Percentiles rank a stretch among this genome's conserved stretches.
phyloP scores from a whole-genome alignment of 2,329 filamentous ascomycete genomes.

The Fusarium liriodendri region DNA sequence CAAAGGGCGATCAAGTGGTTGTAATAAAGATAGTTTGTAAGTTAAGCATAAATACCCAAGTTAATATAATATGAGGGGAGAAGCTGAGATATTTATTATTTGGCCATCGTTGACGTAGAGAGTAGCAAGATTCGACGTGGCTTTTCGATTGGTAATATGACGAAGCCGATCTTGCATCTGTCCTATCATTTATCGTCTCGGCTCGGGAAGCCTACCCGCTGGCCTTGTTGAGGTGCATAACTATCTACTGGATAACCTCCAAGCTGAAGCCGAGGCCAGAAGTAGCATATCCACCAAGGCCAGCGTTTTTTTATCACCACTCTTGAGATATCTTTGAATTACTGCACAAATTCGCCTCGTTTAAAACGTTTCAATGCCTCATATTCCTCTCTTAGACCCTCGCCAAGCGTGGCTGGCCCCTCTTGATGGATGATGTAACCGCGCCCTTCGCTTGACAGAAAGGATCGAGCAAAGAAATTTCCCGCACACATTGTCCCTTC shows the following conservation, averaged over 20 bases:
- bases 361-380: accelerated
- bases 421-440: slow-evolving; percentile 15
- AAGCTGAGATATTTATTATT: neutral
- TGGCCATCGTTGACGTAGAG: neutral
- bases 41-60: neutral
- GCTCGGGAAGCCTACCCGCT: neutral
- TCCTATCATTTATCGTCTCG: neutral
- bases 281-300: too few relatives aligned
- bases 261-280: neutral
- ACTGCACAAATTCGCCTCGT: accelerated
- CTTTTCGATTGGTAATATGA: neutral
- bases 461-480: neutral
- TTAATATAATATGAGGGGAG: neutral
- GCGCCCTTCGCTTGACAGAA: slow-evolving; percentile 27
- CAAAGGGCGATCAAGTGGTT: neutral
- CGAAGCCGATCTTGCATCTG: neutral
- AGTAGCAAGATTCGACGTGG: neutral
- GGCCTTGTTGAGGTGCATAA: neutral
- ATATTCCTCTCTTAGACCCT: neutral
- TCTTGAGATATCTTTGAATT: neutral
- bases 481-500: neutral
- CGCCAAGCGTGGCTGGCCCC: neutral
- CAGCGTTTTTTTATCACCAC: neutral
- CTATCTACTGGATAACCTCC: neutral
- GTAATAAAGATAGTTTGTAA: neutral